Evolutionary conservation across 257 asterid species (phyloP).

Genomic region (Solanum boliviense): DNA sequence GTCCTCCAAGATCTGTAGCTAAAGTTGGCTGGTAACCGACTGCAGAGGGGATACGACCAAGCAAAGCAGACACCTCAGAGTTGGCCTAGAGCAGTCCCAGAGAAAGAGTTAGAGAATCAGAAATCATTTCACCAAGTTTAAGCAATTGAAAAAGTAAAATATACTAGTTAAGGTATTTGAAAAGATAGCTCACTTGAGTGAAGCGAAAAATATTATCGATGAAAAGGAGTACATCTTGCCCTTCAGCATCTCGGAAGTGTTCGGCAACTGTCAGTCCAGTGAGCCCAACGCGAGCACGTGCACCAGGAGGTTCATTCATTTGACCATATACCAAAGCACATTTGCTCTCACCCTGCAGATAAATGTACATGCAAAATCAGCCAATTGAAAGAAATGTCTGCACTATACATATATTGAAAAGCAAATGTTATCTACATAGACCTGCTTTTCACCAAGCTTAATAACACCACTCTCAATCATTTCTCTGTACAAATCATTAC

Average conservation of each 20-base stretch:
- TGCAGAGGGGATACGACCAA: slow-evolving; percentile 98
- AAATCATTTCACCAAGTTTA: background rate
- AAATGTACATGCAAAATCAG: background rate
- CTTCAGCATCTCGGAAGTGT: slow-evolving; percentile 20
- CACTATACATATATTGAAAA: background rate
- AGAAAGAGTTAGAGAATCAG: background rate
- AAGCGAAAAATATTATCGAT: slow-evolving; percentile 16
- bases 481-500: slow-evolving; percentile 17
- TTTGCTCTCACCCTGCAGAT: slow-evolving; percentile 5
- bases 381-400: background rate
- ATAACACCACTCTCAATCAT: slow-evolving; percentile 15
- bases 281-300: slow-evolving; percentile 13
- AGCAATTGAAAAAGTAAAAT: background rate
- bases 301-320: slow-evolving; percentile 22
- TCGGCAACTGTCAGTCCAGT: slow-evolving; percentile 15
- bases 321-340: slow-evolving; percentile 19
- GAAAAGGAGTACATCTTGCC: slow-evolving; percentile 18
- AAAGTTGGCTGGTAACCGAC: slow-evolving; percentile 97
- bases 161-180: background rate
- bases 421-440: background rate
- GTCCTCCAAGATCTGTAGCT: slow-evolving; percentile 99
- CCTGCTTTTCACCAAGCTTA: slow-evolving; percentile 83
- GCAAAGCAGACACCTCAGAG: slow-evolving; percentile 98
- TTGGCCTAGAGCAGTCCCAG: slow-evolving; percentile 48
- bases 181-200: slow-evolving; percentile 5